phyloP scores from a whole-genome alignment of 495 filamentous ascomycete genomes.

The Pyronema omphalodes region DNA sequence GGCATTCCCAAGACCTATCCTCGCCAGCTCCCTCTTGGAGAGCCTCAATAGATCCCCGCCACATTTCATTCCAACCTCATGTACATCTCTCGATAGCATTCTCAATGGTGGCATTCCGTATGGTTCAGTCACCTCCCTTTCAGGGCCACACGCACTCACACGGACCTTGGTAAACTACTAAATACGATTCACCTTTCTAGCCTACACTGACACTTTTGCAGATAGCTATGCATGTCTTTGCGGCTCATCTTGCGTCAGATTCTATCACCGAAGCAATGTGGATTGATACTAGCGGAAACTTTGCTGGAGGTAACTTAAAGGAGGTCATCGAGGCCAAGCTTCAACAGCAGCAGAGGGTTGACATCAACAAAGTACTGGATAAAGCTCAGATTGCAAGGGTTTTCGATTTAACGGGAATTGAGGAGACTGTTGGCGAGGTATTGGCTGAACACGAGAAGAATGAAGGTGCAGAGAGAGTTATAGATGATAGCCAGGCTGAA shows the following conservation, averaged over 20 bases:
- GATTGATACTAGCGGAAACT: slow-evolving; percentile 20
- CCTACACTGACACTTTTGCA: neutral
- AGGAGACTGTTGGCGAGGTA: slow-evolving; percentile 21
- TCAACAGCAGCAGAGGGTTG: neutral
- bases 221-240: slow-evolving; percentile 21
- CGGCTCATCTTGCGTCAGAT: slow-evolving; percentile 18
- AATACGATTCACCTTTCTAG: neutral
- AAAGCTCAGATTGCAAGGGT: slow-evolving; percentile 20
- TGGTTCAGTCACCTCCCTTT: neutral
- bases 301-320: slow-evolving; percentile 8
- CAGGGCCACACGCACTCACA: neutral
- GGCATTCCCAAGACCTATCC: too few relatives aligned
- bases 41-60: too few relatives aligned
- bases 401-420: slow-evolving; percentile 22
- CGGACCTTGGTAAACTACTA: neutral
- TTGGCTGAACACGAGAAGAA: neutral
- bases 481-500: neutral
- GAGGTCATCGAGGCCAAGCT: slow-evolving; percentile 11
- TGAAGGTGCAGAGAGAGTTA: neutral
- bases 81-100: neutral
- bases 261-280: slow-evolving; percentile 10
- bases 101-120: slow-evolving; percentile 1
- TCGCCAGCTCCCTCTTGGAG: too few relatives aligned
- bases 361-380: slow-evolving; percentile 13
- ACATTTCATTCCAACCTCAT: neutral